Evolutionary conservation across 2,329 filamentous ascomycete genomes (phyloP), one percentile per base, ranked within the genome.

Genomic region (Fusarium liriodendri): DNA sequence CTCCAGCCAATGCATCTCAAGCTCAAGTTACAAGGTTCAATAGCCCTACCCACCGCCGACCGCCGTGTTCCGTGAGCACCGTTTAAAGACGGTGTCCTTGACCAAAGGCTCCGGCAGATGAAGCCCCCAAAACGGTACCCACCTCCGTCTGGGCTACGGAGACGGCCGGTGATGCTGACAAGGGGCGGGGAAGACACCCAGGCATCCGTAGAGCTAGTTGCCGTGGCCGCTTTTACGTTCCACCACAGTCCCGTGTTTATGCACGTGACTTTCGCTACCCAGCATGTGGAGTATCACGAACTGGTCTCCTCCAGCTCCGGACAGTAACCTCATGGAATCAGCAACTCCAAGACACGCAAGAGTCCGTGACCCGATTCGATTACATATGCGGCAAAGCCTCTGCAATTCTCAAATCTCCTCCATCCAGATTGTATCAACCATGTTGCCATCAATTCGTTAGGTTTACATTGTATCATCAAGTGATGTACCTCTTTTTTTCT

Each of bases 141-240:
- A 73, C 71, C 61, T 74, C 72, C 71, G 72, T 74, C 71, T 47
- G 52, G 50, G 50, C 62, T 57, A 74, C 72, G 72, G 71, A 74
- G 71, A 66, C 55, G 42, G 55, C 71, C 71, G 68, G 70, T 59
- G 55, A 58, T 25, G 50, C 60, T 60, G 54, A 72, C 71, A 64
- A 29, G 71, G 71, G 71, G 33, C 71, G 71, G 71, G 71, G 71
- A 74, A 71, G 58, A 14, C 37, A 33, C 20, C 42, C 35, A 54
- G 38, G 45, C 42, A 69, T 61, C 68, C 71, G 63, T 37, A 54
- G 22, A 38, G 38, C 58, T 69, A 74, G 67, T 54, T 32, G 60
- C 57, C 22, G 55, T 63, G 45, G 45, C 67, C 70, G 65, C 62
- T 66, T 69, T 62, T 54, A 47, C 35, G 47, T 13, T 47, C 38